These are phyloP conservation scores for Rhodotorula sp. DNA, from an alignment of 1,284 basidiomycete genomes.

Conservation along the genomic window DNA sequence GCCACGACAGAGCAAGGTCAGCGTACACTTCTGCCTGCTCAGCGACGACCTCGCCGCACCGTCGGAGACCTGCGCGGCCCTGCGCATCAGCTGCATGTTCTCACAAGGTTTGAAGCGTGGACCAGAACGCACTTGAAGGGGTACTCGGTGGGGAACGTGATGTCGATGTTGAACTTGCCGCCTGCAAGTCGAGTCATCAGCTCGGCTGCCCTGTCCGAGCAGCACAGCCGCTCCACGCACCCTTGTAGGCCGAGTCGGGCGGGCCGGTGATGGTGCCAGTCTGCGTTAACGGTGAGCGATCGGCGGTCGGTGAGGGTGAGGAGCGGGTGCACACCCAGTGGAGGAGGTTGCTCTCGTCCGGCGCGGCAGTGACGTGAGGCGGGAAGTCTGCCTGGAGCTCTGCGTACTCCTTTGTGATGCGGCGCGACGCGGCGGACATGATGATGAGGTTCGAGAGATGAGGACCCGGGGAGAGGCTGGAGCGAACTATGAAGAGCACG, in stretches of 20 bases:
- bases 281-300: neutral
- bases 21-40: accelerated
- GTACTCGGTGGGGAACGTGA: slow-evolving; percentile 68
- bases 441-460: neutral
- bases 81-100: neutral
- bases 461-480: neutral
- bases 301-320: neutral
- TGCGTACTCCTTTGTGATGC: slow-evolving; percentile 39
- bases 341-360: slow-evolving; percentile 40
- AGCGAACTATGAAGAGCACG: too few species aligned
- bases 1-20: neutral
- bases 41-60: neutral
- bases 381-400: slow-evolving; percentile 35
- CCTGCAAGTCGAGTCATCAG: slow-evolving; percentile 48
- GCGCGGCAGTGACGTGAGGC: slow-evolving; percentile 25
- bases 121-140: slow-evolving; percentile 69
- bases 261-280: slow-evolving; percentile 38
- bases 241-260: slow-evolving; percentile 36
- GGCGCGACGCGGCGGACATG: slow-evolving; percentile 25
- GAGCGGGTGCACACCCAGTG: slow-evolving; percentile 37
- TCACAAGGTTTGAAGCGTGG: slow-evolving; percentile 58
- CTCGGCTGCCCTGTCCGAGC: neutral
- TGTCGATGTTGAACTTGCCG: slow-evolving; percentile 74
- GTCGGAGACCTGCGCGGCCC: slow-evolving; percentile 17
- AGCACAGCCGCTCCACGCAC: neutral